Conservation (phyloP, 2,329 filamentous ascomycete species). For the Colletotrichum orchidophilum region DNA sequence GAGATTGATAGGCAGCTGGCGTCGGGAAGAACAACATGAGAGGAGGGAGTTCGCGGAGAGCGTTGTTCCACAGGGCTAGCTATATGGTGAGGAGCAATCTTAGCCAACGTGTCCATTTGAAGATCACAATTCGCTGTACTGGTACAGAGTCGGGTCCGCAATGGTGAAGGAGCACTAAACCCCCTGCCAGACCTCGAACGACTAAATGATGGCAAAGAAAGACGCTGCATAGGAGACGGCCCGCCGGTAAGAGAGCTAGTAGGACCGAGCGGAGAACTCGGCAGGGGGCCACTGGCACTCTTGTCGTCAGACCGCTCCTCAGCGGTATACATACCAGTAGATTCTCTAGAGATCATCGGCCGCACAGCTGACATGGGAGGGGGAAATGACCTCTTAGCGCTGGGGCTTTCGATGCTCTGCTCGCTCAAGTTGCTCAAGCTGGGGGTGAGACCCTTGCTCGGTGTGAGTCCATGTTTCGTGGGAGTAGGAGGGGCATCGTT, state of each 20-base stretch:
- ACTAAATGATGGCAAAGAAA: conserved; percentile 51
- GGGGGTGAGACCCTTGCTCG: conserved; percentile 52
- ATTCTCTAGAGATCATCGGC: conserved; percentile 47
- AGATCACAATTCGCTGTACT: conserved; percentile 39
- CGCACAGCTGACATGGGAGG: conserved; percentile 53
- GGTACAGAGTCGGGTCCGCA: conserved; percentile 40
- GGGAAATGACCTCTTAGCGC: conserved; percentile 54
- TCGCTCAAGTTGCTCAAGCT: conserved; percentile 51
- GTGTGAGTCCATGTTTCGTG: conserved; percentile 74
- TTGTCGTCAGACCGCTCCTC: conserved; percentile 18
- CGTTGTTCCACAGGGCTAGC: conserved; percentile 70
- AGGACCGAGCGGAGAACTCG: conserved; percentile 36
- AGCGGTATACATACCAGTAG: conserved; percentile 56
- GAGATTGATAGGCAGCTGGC: conserved; percentile 87
- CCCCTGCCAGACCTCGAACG: conserved; percentile 42
- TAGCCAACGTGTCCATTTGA: conserved; percentile 59
- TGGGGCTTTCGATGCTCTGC: conserved; percentile 56
- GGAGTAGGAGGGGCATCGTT: conserved; percentile 89
- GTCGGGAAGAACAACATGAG: conserved; percentile 78
- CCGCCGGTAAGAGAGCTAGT: conserved; percentile 45
- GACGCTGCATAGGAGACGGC: conserved; percentile 43
- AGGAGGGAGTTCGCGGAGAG: conserved; percentile 83
- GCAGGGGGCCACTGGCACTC: not conserved
- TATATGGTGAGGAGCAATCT: conserved; percentile 59
- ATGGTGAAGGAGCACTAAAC: conserved; percentile 47